Evolutionary conservation across 176 grass and related monocot species (phyloP), one percentile per base, ranked within the genome.

Genomic region (Elymus sibiricus): DNA sequence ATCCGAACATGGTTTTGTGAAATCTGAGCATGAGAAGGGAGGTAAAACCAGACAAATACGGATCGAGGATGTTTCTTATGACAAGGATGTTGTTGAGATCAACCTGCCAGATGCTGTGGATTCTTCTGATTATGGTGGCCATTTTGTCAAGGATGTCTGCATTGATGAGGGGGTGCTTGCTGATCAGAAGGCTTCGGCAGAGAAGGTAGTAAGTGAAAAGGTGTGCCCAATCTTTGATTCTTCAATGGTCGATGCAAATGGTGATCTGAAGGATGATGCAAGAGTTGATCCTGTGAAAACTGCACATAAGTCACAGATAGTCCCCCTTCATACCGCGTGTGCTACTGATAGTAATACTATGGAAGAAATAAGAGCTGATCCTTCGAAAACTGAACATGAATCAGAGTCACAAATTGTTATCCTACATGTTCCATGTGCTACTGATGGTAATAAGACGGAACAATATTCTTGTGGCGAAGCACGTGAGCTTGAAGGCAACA

Each of bases 81-180:
- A 92, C 61, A 91, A 97, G 87, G 91, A 91, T 78, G 87, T 92
- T 87, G 87, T 90, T 56, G 92, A 97, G 73, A 89, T 93, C 56
- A 87, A 88, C 80, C 75, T 83, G 32, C 83, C 80, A 17, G 88
- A 91, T 12, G 83, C 83, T 34, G 73, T 89, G 42, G 62, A 87
- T 58, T 86, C 82, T 83, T 79, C 79, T 15, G 70, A 88, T 87
- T 77, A 91, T 29, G 61, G 81, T 47, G 77, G 62, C 25, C 77
- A 94, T 35, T 92, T 92, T 88, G 85, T 97, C 28, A 97, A 97
- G 77, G 94, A 97, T 83, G 91, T 97, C 44, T 92, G 92, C 81
- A 85, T 97, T 66, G 94, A 97, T 86, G 95, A 90, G 66, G 92
- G 88, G 32, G 62, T 80, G 61, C 43, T 82, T 84, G 43, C 62